Conservation (phyloP, 2,329 filamentous ascomycete species). For the Epichloe bromicola region DNA sequence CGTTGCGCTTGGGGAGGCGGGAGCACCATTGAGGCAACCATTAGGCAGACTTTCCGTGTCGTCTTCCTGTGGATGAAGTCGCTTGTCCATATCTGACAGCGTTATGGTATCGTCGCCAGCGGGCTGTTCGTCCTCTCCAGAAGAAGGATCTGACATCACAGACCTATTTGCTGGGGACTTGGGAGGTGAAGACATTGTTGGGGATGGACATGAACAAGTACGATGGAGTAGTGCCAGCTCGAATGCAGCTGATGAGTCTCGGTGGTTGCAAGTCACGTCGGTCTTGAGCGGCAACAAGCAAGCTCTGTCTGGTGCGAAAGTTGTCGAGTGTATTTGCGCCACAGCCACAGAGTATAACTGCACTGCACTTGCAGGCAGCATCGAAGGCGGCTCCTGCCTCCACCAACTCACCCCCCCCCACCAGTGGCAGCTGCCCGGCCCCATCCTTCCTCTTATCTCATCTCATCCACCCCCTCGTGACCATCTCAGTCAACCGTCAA, state of each 20-base stretch:
- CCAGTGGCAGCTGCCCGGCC: not conserved
- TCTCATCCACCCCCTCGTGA: slow-evolving; percentile 1
- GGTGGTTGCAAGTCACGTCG: too few relatives aligned
- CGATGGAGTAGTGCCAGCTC: not conserved
- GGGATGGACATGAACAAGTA: too few relatives aligned
- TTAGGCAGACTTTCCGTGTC: slow-evolving; percentile 27
- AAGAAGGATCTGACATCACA: not conserved
- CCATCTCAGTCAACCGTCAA: slow-evolving; percentile 1
- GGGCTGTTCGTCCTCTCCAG: slow-evolving; percentile 5
- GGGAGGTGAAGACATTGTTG: slow-evolving; percentile 9
- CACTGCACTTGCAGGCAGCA: not conserved
- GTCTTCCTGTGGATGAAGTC: slow-evolving; percentile 12
- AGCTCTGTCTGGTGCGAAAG: too few relatives aligned
- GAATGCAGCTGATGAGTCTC: too few relatives aligned
- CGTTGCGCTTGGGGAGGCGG: not conserved
- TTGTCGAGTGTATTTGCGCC: too few relatives aligned
- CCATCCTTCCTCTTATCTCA: not conserved
- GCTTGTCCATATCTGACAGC: slow-evolving; percentile 12
- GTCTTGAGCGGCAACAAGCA: too few relatives aligned
- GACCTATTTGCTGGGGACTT: slow-evolving; percentile 5
- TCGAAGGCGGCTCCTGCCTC: too few relatives aligned
- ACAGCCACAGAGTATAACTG: too few relatives aligned
- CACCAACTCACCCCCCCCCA: too few relatives aligned
- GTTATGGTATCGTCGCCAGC: slow-evolving; percentile 9
- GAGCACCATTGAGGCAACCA: slow-evolving; percentile 18